Conservation (phyloP, 2,329 filamentous ascomycete genomes). For the Fusarium mexicanum region DNA sequence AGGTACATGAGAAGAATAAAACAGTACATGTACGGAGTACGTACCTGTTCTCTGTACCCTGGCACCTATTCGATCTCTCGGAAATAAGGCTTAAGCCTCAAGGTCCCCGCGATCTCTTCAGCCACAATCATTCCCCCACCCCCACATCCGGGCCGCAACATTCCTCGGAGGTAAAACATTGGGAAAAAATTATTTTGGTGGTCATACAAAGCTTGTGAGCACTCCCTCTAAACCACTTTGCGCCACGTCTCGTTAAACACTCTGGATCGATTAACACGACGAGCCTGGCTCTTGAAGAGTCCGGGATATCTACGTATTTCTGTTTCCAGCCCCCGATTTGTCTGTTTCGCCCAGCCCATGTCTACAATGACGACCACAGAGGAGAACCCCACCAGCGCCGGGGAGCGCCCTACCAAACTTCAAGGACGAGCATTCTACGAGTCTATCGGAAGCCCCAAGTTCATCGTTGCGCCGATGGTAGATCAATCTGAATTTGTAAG, state of each 20-base stretch:
- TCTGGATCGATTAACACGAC: slow-evolving; percentile 35
- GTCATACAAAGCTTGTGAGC: background rate
- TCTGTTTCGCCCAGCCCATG: slow-evolving; percentile 27
- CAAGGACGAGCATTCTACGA: slow-evolving; percentile 92
- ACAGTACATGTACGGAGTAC: background rate
- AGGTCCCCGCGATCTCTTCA: background rate
- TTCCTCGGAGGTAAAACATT: background rate
- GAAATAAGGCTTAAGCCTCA: background rate
- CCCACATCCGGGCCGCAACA: background rate
- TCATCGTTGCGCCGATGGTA: slow-evolving; percentile 95
- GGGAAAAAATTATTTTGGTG: background rate
- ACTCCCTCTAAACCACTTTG: slow-evolving; percentile 1
- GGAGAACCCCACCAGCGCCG: slow-evolving; percentile 21
- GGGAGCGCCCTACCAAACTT: slow-evolving; percentile 63
- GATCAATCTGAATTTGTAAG: slow-evolving; percentile 97
- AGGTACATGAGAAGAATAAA: background rate
- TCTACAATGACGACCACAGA: slow-evolving; percentile 47
- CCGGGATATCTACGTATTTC: slow-evolving; percentile 30
- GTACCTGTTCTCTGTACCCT: background rate
- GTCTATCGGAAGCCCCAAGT: slow-evolving; percentile 90
- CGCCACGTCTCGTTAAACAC: slow-evolving; percentile 11
- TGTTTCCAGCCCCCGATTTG: background rate
- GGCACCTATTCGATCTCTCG: background rate
- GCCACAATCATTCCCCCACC: background rate
- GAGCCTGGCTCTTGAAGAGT: slow-evolving; percentile 37